A percentile compares a stretch with the other conserved stretches of the same genome.
phyloP scores from a whole-genome alignment of 1,139 yeast genomes.

The Scheffersomyces insectosa region DNA sequence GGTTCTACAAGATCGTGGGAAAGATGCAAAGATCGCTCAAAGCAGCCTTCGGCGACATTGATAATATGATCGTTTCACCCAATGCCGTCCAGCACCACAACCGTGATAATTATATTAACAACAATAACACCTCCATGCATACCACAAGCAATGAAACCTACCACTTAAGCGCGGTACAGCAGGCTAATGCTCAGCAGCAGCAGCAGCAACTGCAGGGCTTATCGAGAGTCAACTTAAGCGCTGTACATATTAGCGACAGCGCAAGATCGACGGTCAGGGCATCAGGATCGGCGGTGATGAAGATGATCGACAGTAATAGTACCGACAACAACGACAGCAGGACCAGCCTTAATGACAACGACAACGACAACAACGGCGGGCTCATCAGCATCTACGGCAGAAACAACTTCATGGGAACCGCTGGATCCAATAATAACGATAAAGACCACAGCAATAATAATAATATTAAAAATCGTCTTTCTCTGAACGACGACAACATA shows the following conservation, averaged over 20 bases:
- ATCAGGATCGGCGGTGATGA: too few species aligned
- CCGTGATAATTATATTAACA: constrained; percentile 5
- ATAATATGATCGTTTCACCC: background rate
- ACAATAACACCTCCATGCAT: constrained; percentile 2
- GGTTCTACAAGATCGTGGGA: constrained; percentile 11
- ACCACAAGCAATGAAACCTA: background rate
- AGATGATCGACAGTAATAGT: too few species aligned
- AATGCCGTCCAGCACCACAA: background rate
- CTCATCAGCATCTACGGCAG: too few species aligned
- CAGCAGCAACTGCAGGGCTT: background rate
- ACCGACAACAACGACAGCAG: too few species aligned
- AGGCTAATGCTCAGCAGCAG: background rate
- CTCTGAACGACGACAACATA: too few species aligned
- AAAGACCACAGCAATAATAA: too few species aligned
- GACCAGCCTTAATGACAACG: too few species aligned
- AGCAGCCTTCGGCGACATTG: constrained; percentile 10
- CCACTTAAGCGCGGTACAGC: background rate
- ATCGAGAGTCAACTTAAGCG: background rate
- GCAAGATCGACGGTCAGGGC: too few species aligned
- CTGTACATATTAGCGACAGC: background rate
- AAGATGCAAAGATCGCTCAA: constrained; percentile 14
- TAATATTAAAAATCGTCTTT: too few species aligned
- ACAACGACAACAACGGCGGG: too few species aligned
- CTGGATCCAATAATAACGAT: too few species aligned
- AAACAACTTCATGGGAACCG: too few species aligned